phyloP scores from a whole-genome alignment of 1,284 basidiomycete species.

The Cryptococcus amylolentus region DNA sequence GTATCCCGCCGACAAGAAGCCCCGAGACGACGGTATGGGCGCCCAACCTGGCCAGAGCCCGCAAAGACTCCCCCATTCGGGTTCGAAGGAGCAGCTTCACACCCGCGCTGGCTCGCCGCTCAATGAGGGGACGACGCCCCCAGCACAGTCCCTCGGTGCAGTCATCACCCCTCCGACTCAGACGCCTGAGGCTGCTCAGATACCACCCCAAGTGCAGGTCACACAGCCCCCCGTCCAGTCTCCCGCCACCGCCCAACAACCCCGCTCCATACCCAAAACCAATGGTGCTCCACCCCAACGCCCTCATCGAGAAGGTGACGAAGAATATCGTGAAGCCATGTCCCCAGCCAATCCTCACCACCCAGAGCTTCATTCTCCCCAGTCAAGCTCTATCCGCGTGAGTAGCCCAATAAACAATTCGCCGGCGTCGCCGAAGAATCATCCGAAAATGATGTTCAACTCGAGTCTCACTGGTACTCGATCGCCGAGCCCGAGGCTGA shows the following conservation, averaged over 20 bases:
- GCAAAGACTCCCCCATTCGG: slow-evolving; percentile 15
- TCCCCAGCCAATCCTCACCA: slow-evolving; percentile 47
- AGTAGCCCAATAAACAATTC: slow-evolving; percentile 50
- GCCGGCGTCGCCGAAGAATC: slow-evolving; percentile 22
- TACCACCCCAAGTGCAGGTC: background rate
- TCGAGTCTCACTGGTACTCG: slow-evolving; percentile 38
- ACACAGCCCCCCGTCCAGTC: slow-evolving; percentile 8
- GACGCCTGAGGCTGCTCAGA: background rate
- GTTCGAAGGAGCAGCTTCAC: slow-evolving; percentile 31
- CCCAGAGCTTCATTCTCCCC: slow-evolving; percentile 12
- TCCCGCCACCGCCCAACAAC: background rate
- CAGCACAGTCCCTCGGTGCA: slow-evolving; percentile 9
- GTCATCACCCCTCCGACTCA: no score
- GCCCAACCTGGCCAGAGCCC: background rate
- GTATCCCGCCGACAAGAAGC: slow-evolving; percentile 61
- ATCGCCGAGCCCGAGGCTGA: slow-evolving; percentile 37
- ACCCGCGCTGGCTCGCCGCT: slow-evolving; percentile 31
- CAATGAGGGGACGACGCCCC: slow-evolving; percentile 14
- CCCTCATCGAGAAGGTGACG: slow-evolving; percentile 65
- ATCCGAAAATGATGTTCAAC: slow-evolving; percentile 38
- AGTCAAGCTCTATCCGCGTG: slow-evolving; percentile 55
- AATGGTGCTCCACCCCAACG: slow-evolving; percentile 58
- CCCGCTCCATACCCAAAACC: slow-evolving; percentile 6
- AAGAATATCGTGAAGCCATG: slow-evolving; percentile 49
- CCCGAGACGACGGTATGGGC: background rate